Evolutionary conservation across 108 stramenopile genomes (phyloP).

Genomic region (Cyclotella kingstonii): DNA sequence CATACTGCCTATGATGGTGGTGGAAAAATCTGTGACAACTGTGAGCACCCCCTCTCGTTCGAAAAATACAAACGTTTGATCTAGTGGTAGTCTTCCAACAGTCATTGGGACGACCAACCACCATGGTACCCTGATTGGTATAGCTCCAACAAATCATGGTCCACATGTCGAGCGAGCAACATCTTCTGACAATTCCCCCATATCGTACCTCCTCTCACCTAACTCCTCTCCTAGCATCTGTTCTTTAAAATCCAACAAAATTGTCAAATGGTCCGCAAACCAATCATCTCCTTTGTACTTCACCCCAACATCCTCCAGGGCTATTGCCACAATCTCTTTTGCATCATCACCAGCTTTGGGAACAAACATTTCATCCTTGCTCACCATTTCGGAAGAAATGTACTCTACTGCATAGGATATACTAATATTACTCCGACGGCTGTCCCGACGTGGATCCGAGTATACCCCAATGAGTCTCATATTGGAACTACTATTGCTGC

Average conservation of each 20-base stretch:
- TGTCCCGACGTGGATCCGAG: constrained; percentile 83
- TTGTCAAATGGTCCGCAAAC: constrained; percentile 57
- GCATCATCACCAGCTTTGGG: constrained; percentile 86
- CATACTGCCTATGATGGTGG: no score
- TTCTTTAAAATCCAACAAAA: constrained; percentile 55
- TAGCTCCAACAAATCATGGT: no score
- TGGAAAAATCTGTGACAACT: no score
- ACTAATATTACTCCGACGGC: constrained; percentile 64
- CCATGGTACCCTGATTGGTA: no score
- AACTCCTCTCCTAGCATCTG: constrained; percentile 7
- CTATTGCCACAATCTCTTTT: constrained; percentile 62
- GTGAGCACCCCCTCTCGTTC: no score
- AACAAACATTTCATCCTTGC: constrained; percentile 24
- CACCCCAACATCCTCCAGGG: constrained; percentile 56
- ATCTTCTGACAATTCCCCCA: constrained; percentile 11
- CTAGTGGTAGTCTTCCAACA: no score
- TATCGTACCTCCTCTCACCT: background rate
- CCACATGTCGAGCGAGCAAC: constrained; percentile 8
- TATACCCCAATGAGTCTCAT: constrained; percentile 71
- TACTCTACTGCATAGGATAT: constrained; percentile 59
- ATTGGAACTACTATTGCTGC: no score
- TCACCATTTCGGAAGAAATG: constrained; percentile 17
- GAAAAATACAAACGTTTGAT: no score
- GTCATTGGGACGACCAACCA: no score
- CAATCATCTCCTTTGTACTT: constrained; percentile 45